Conservation (phyloP, 129 eudicot genomes). For the Pittosporum tobira region DNA sequence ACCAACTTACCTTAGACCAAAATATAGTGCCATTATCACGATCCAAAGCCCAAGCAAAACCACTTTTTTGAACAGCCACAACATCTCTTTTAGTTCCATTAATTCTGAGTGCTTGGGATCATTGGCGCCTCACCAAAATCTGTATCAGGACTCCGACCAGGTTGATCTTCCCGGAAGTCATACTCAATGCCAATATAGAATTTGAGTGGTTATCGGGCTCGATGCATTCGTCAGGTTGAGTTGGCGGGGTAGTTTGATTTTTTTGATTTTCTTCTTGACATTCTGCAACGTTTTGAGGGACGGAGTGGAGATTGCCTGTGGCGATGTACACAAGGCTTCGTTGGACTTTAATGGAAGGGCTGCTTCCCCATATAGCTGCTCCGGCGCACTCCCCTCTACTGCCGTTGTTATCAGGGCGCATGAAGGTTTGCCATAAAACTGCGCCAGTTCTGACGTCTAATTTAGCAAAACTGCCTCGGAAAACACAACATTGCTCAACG, state of each 20-base stretch:
- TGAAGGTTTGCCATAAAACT: slow-evolving; percentile 61
- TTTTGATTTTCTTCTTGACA: slow-evolving; percentile 51
- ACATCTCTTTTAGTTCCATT: slow-evolving; percentile 23
- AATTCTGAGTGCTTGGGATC: slow-evolving; percentile 30
- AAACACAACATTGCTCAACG: slow-evolving; percentile 42
- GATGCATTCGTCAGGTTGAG: slow-evolving; percentile 37
- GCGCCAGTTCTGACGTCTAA: slow-evolving; percentile 41
- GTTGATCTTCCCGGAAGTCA: slow-evolving; percentile 39
- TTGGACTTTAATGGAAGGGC: slow-evolving; percentile 44
- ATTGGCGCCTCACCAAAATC: slow-evolving; percentile 78
- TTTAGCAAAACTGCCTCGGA: slow-evolving; percentile 57
- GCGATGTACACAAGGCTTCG: slow-evolving; percentile 41
- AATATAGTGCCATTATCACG: slow-evolving; percentile 50
- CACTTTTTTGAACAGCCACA: slow-evolving; percentile 71
- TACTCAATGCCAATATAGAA: slow-evolving; percentile 47
- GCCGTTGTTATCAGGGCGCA: slow-evolving; percentile 58
- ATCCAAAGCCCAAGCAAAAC: slow-evolving; percentile 77
- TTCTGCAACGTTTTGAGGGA: slow-evolving; percentile 37
- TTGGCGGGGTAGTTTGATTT: slow-evolving; percentile 46
- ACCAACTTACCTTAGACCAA: slow-evolving; percentile 51
- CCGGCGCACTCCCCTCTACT: slow-evolving; percentile 40
- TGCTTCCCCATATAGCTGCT: slow-evolving; percentile 74
- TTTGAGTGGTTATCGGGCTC: slow-evolving; percentile 44
- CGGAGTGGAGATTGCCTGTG: slow-evolving; percentile 50
- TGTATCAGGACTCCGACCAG: slow-evolving; percentile 75